Conservation (phyloP, 2,329 filamentous ascomycete genomes). For the Didymella lethalis region DNA sequence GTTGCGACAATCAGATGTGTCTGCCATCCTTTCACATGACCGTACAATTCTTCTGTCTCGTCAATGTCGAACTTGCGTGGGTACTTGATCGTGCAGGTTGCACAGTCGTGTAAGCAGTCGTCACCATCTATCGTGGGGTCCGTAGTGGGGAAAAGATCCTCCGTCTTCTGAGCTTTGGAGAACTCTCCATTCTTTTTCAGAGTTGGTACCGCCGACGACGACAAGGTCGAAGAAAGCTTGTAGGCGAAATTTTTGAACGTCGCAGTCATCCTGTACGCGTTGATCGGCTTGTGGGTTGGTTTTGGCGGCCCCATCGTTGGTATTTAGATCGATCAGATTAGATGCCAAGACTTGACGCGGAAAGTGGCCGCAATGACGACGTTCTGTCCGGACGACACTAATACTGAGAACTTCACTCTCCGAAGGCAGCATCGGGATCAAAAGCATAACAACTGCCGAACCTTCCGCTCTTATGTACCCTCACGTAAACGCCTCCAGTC, state of each 20-base stretch:
- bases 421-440: neutral
- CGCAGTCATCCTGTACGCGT: constrained; percentile 49
- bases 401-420: neutral
- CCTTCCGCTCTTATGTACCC: neutral
- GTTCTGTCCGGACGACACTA: neutral
- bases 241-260: constrained; percentile 50
- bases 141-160: constrained; percentile 75
- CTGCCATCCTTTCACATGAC: constrained; percentile 83
- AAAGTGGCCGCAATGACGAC: constrained; percentile 38
- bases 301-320: constrained; percentile 32
- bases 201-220: constrained; percentile 42
- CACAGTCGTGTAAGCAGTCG: constrained; percentile 88
- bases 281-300: constrained; percentile 35
- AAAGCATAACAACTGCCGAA: neutral
- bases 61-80: constrained; percentile 79
- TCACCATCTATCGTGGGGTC: constrained; percentile 82
- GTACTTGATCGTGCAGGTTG: constrained; percentile 78
- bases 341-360: constrained; percentile 43
- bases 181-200: constrained; percentile 54
- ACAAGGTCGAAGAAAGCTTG: constrained; percentile 45
- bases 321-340: constrained; percentile 35
- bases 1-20: constrained; percentile 93
- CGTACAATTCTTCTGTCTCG: constrained; percentile 80
- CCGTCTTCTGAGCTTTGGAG: constrained; percentile 55
- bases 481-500: constrained; percentile 7